These are phyloP conservation scores for Purpureocillium takamizusanense DNA, from an alignment of 2,329 filamentous ascomycete genomes.

Conservation along the genomic window DNA sequence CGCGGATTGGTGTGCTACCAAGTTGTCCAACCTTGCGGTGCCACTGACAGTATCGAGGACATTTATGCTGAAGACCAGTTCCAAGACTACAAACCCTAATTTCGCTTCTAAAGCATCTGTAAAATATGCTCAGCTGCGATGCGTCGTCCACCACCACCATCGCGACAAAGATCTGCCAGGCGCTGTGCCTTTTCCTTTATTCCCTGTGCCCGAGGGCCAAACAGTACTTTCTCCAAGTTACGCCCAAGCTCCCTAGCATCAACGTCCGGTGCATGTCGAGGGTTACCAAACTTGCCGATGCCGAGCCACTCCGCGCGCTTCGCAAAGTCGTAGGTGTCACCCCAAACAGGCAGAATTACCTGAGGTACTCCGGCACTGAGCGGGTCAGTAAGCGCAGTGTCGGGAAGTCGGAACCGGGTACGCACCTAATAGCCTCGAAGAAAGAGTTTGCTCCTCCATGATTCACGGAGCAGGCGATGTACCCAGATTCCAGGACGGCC, in stretches of 20 bases:
- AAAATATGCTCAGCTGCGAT: too few relatives aligned
- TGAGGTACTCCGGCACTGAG: slow-evolving; percentile 34
- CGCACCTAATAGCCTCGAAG: slow-evolving; percentile 26
- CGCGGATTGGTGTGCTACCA: too few relatives aligned
- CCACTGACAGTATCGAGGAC: too few relatives aligned
- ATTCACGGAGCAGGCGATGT: slow-evolving; percentile 30
- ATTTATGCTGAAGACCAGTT: too few relatives aligned
- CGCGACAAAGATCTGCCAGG: too few relatives aligned
- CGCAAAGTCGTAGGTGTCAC: slow-evolving; percentile 37
- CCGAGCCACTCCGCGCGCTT: slow-evolving; percentile 32
- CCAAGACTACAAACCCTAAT: too few relatives aligned
- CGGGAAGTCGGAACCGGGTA: not conserved
- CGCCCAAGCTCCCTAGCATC: not conserved
- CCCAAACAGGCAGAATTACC: slow-evolving; percentile 33
- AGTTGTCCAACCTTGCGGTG: too few relatives aligned
- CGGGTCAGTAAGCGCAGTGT: not conserved
- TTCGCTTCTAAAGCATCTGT: too few relatives aligned
- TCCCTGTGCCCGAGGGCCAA: not conserved
- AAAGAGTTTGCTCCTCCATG: slow-evolving; percentile 39
- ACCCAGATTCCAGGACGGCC: slow-evolving; percentile 24
- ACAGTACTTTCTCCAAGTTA: not conserved
- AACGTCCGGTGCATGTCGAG: not conserved
- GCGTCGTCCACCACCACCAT: too few relatives aligned
- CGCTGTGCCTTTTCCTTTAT: not conserved
- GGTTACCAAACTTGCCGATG: slow-evolving; percentile 18